A percentile compares a stretch with the other conserved stretches of the same genome.
Evolutionary conservation across 495 filamentous ascomycete species (phyloP).

Genomic region (Penicillium fimorum): DNA sequence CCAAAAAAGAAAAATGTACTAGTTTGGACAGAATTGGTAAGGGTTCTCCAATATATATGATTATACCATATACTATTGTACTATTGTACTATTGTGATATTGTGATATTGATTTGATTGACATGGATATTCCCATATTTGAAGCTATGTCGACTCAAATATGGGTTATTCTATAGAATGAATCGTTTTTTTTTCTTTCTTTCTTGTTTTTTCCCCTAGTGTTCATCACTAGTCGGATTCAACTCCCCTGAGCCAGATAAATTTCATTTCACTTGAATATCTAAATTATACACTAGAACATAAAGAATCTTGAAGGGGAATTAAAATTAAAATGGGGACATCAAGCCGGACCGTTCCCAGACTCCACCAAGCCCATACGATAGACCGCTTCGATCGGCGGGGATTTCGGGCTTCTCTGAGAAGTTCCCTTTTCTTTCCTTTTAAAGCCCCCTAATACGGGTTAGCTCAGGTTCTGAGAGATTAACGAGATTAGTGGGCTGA

Average conservation of each 20-base stretch:
- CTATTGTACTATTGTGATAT: too few relatives aligned
- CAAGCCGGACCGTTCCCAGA: constrained; percentile 30
- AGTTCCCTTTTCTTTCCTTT: neutral
- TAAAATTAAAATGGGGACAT: constrained; percentile 13
- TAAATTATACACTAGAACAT: too few relatives aligned
- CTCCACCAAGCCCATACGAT: constrained; percentile 13
- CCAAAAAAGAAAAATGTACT: constrained; percentile 1
- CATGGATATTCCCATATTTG: too few relatives aligned
- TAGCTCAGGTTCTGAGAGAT: constrained; percentile 2
- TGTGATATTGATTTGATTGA: too few relatives aligned
- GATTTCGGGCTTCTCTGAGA: neutral
- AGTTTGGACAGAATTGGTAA: constrained; percentile 17
- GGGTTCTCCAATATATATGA: constrained; percentile 8
- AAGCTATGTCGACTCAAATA: too few relatives aligned
- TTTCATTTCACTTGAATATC: too few relatives aligned
- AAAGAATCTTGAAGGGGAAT: too few relatives aligned
- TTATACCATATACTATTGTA: too few relatives aligned
- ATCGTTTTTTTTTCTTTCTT: neutral
- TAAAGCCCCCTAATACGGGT: neutral
- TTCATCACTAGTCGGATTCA: too few relatives aligned
- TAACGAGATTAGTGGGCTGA: constrained; percentile 18
- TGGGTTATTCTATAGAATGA: neutral
- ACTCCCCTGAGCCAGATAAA: neutral
- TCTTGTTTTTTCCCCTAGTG: neutral
- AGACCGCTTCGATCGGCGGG: constrained; percentile 31